Conservation (phyloP, 129 eudicot genomes). For the Chrysanthemum seticuspe region DNA sequence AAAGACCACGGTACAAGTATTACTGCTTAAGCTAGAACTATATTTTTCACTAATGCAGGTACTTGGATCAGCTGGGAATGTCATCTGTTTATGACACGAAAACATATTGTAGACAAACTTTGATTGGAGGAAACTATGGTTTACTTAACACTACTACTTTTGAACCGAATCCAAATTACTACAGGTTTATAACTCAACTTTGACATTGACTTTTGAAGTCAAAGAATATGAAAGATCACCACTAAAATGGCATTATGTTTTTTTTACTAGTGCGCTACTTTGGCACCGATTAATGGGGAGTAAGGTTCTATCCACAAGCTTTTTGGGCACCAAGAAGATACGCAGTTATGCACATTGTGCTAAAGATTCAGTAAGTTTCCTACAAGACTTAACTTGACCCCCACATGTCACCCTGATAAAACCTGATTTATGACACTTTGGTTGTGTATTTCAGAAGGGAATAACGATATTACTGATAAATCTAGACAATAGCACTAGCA, state of each 20-base stretch:
- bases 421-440: neutral
- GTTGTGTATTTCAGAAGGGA: slow-evolving; percentile 54
- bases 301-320: slow-evolving; percentile 59
- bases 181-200: slow-evolving; percentile 43
- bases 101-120: slow-evolving; percentile 73
- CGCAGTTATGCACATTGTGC: slow-evolving; percentile 88
- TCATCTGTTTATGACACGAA: slow-evolving; percentile 60
- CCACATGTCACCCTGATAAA: neutral
- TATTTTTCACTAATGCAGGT: slow-evolving; percentile 37
- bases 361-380: slow-evolving; percentile 66
- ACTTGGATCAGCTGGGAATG: slow-evolving; percentile 87
- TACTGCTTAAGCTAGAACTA: too few relatives aligned
- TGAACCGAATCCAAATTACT: slow-evolving; percentile 86
- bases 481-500: slow-evolving; percentile 40
- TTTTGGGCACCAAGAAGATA: slow-evolving; percentile 54
- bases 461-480: slow-evolving; percentile 59
- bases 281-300: slow-evolving; percentile 91
- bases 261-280: slow-evolving; percentile 70
- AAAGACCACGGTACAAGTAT: neutral
- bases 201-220: slow-evolving; percentile 13
- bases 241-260: neutral
- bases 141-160: slow-evolving; percentile 73
- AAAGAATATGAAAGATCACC: neutral
- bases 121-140: slow-evolving; percentile 90
- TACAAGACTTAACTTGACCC: neutral